Conservation (phyloP, 257 asterid genomes). For the Cinchona pubescens region DNA sequence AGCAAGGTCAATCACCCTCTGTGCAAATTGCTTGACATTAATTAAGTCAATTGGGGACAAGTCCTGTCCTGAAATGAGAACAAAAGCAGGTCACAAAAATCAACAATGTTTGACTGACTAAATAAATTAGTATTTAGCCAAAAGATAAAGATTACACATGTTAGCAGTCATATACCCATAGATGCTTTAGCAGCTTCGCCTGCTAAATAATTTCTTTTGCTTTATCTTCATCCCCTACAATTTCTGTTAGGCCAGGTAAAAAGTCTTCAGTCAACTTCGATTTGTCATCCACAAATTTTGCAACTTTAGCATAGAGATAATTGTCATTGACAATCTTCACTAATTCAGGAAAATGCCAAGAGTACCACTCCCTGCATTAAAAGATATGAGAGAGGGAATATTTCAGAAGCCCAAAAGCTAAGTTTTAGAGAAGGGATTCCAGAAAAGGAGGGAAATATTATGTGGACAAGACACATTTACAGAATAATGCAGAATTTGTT, state of each 20-base stretch:
- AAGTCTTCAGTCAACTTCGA: conserved; percentile 65
- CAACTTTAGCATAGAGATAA: conserved; percentile 81
- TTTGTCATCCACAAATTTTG: conserved; percentile 85
- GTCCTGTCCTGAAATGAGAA: conserved; percentile 69
- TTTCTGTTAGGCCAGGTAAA: conserved; percentile 58
- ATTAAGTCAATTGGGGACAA: conserved; percentile 83
- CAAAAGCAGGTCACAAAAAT: conserved; percentile 9
- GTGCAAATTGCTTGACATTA: conserved; percentile 89
- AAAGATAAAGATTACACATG: background rate
- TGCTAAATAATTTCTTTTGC: conserved; percentile 90
- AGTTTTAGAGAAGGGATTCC: background rate
- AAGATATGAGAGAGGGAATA: conserved; percentile 3
- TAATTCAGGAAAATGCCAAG: conserved; percentile 97
- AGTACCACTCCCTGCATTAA: conserved; percentile 85
- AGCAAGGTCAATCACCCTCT: conserved; percentile 89
- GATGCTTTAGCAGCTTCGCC: conserved; percentile 98
- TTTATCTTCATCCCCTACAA: conserved; percentile 90
- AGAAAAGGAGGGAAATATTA: background rate
- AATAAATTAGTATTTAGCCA: background rate
- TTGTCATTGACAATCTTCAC: conserved; percentile 86
- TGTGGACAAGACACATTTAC: background rate
- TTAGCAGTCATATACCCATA: conserved; percentile 56
- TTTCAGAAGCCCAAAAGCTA: background rate
- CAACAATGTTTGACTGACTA: background rate
- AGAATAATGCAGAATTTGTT: background rate